Base-by-base conservation (phyloP, 805 yeast species). In the Sugiyamaella boreocaroliniensis region DNA sequence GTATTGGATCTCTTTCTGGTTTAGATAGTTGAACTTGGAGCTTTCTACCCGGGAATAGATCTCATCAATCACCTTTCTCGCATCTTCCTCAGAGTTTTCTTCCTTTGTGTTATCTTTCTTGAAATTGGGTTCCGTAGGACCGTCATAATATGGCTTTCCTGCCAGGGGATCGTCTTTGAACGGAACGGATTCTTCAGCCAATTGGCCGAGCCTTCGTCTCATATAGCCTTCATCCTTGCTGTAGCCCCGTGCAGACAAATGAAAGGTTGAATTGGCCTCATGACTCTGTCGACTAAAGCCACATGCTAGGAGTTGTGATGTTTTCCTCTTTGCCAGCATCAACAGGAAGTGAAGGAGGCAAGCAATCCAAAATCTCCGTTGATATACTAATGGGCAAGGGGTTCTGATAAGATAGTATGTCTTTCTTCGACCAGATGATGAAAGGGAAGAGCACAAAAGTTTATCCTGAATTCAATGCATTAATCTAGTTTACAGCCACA, bases 141-240 rank as follows among this genome's bases (percentile, higher is more conserved):
- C 18, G 49, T 29, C 43, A 14, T 9, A 15, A 45, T 20, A 26
- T 9, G 20, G 9, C 37, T 29, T 42, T 26, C 76, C 76, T 0
- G 73, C 70, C 1, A 18, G 50, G 0, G 74, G 68, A 54, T 72
- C 75, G 43, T 63, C 74, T 9, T 59, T 54, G 0, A 60, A 47
- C 1, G 72, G 72, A 1, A 57, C 50, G 1, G 79, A 76, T 37
- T 74, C 70, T 54, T 75, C 79, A 0, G 76, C 72, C 16, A 76
- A 57, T 47, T 71, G 74, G 51, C 68, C 70, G 18, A 76, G 58
- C 22, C 76, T 61, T 15, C 70, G 61, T 44, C 55, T 66, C 69
- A 76, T 62, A 37, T 60, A 59, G 8, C 69, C 66, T 34, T 14
- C 49, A 18, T 50, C 48, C 9, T 48, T 37, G n/a, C 26, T 18